Evolutionary conservation across 192 early-diverging fungal genomes (phyloP), one percentile per base, ranked within the genome.

Genomic region (Funneliformis mosseae): DNA sequence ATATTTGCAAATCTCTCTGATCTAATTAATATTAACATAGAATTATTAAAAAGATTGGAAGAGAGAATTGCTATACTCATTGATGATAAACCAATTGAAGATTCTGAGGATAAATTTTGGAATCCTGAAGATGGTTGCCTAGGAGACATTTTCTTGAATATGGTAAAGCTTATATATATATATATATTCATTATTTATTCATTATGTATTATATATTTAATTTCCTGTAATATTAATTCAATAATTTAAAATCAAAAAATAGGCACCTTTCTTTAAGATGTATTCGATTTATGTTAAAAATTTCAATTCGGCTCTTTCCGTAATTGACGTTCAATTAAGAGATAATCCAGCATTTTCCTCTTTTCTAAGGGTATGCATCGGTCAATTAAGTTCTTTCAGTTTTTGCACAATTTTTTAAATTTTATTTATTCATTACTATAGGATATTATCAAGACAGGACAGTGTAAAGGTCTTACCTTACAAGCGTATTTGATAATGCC

Each of bases 201-300:
- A 23, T 77, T 21, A 45, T 25, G 1, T 18, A 18, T 21, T 25
- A 11, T 39, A 21, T 39, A 39, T 25, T 78, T n/a, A 64, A 16
- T 14, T 25, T 18, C 0, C 41, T 60, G 38, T 76, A 18, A 63
- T n/a, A n/a, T n/a, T n/a, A n/a, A n/a, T n/a, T n/a, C n/a, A n/a
- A n/a, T n/a, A n/a, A n/a, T n/a, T n/a, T n/a, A n/a, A n/a, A n/a
- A n/a, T n/a, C n/a, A n/a, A n/a, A 63, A 64, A 48, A 10, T 68
- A 86, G 85, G 85, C 81, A 25, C 92, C 94, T 0, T 94, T 91
- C 81, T 82, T 97, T 63, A 94, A 92, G 75, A 90, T 96, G 87
- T 97, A 97, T 81, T 93, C 92, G 8, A 86, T 86, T 73, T 97
- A 95, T 84, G 92, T 93, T 78, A 97, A 95, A 85, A 94, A 93